Evolutionary conservation across 2,329 filamentous ascomycete genomes (phyloP).

Genomic region (Cladobotryum protrusum): DNA sequence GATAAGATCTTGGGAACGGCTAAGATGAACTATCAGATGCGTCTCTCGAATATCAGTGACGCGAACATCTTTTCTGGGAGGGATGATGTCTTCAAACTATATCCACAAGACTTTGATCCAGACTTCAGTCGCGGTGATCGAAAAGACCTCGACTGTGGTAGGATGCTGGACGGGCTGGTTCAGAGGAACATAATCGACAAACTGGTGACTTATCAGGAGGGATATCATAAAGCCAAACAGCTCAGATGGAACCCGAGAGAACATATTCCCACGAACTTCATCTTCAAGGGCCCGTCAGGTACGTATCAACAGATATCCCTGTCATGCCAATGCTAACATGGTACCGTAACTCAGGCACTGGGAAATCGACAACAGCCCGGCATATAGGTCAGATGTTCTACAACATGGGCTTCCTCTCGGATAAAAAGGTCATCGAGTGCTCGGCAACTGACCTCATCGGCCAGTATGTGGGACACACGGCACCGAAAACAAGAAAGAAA

Average conservation of each 20-base stretch:
- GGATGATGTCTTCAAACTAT: not conserved
- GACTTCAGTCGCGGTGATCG: not conserved
- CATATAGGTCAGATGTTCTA: conserved; percentile 70
- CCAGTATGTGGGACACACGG: conserved; percentile 62
- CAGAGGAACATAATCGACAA: conserved; percentile 37
- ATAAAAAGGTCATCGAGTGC: conserved; percentile 55
- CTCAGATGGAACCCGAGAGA: conserved; percentile 45
- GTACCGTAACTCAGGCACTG: conserved; percentile 38
- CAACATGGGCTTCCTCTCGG: conserved; percentile 62
- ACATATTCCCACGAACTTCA: conserved; percentile 57
- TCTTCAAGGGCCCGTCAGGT: conserved; percentile 59
- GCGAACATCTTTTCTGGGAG: not conserved
- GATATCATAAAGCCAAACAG: conserved; percentile 44
- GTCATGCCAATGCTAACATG: not conserved
- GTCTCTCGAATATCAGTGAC: not conserved
- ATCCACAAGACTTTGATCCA: not conserved
- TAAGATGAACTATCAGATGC: conserved; percentile 10
- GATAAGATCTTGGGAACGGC: conserved; percentile 39
- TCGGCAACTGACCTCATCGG: conserved; percentile 64
- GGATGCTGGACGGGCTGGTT: not conserved
- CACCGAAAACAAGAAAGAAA: conserved; percentile 54
- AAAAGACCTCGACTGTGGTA: not conserved
- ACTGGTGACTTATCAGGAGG: conserved; percentile 51
- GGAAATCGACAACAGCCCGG: conserved; percentile 63
- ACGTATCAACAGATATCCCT: not conserved